Percentiles rank a stretch among this genome's conserved stretches.
Conservation (phyloP, 306 rosid genomes). For the Ormosia emarginata region DNA sequence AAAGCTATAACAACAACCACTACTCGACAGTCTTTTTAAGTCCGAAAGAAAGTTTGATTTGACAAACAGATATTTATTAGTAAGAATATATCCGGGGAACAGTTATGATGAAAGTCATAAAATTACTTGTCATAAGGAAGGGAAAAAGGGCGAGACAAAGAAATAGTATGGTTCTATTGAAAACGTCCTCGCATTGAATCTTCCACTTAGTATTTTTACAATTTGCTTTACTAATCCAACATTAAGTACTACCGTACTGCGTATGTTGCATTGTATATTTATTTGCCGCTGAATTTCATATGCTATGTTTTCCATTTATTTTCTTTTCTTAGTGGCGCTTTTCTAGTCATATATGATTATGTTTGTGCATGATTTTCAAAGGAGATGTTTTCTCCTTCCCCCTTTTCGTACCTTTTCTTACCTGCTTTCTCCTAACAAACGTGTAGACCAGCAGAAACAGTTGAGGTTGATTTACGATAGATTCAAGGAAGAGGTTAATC, state of each 20-base stretch:
- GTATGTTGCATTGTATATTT: neutral
- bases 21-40: neutral
- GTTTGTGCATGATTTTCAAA: neutral
- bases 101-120: neutral
- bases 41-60: neutral
- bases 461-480: slow-evolving; percentile 64
- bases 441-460: slow-evolving; percentile 70
- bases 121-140: neutral
- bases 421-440: slow-evolving; percentile 20
- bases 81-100: neutral
- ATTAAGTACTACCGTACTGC: neutral
- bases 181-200: neutral
- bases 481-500: slow-evolving; percentile 79
- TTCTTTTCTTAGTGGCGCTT: neutral
- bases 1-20: neutral
- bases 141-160: neutral
- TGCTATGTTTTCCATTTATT: slow-evolving; percentile 10
- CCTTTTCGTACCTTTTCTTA: neutral
- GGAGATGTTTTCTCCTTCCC: neutral
- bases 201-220: neutral
- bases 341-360: neutral
- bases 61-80: neutral
- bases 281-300: neutral
- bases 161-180: neutral
- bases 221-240: neutral